Evolutionary conservation across 2,329 filamentous ascomycete species (phyloP).

Genomic region (Diaporthe helianthi): DNA sequence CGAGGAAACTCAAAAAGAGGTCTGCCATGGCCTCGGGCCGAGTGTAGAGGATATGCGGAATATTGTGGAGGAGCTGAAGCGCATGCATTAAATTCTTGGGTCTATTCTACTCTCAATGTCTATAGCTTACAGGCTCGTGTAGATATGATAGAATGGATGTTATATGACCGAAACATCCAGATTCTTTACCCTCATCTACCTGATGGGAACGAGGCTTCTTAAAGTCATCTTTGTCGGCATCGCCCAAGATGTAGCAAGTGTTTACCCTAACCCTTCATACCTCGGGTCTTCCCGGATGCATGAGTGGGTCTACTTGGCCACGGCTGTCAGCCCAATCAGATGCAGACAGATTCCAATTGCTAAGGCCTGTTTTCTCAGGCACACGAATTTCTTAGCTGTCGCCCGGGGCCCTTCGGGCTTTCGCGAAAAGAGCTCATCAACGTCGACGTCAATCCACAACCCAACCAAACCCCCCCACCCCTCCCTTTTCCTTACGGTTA

Average conservation of each 20-base stretch:
- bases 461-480: conserved; percentile 39
- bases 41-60: conserved; percentile 69
- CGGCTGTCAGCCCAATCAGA: conserved; percentile 32
- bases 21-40: conserved; percentile 63
- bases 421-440: conserved; percentile 57
- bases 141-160: background rate
- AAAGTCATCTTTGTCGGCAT: background rate
- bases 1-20: conserved; percentile 60
- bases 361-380: conserved; percentile 34
- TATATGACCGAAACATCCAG: background rate
- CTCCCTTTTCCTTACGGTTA: conserved; percentile 35
- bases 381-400: conserved; percentile 34
- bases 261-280: background rate
- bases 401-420: conserved; percentile 40
- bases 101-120: background rate
- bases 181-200: no score
- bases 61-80: conserved; percentile 67
- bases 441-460: conserved; percentile 40
- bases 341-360: conserved; percentile 33
- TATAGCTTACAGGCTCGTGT: background rate
- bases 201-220: background rate
- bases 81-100: conserved; percentile 58
- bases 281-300: conserved; percentile 27
- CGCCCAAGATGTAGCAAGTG: no score
- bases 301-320: conserved; percentile 15